phyloP scores from a whole-genome alignment of 495 filamentous ascomycete genomes.

The Stereocaulon alpinum region DNA sequence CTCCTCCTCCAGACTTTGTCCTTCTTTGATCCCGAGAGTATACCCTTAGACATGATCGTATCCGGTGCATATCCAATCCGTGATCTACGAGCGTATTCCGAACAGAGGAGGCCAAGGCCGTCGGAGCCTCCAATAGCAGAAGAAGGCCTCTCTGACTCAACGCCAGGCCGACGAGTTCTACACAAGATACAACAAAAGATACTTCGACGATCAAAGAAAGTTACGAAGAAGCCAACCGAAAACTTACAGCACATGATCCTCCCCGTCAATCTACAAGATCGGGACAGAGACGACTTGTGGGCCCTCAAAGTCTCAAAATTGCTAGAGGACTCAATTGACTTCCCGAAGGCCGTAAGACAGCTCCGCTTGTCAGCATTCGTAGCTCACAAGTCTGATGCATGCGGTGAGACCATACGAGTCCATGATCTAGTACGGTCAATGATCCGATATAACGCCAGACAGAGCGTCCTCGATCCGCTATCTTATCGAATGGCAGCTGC shows the following conservation, averaged over 20 bases:
- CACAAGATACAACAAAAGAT: neutral
- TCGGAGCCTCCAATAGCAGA: neutral
- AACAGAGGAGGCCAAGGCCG: neutral
- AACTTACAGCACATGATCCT: neutral
- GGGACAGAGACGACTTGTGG: neutral
- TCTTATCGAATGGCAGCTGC: constrained; percentile 3
- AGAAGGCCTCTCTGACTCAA: too few relatives aligned
- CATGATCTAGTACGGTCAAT: neutral
- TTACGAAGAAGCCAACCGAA: neutral
- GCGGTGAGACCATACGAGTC: neutral
- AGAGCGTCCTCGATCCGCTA: neutral
- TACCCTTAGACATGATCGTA: constrained; percentile 1
- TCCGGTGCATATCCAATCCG: neutral
- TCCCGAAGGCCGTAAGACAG: neutral
- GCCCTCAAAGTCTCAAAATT: neutral
- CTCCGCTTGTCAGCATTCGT: neutral
- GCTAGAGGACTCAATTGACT: neutral
- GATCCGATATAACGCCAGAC: neutral
- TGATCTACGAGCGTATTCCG: neutral
- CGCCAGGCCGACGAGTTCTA: neutral
- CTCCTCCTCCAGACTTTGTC: constrained; percentile 27
- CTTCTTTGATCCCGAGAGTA: neutral
- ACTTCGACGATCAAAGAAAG: neutral
- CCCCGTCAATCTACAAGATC: neutral
- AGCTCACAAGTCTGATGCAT: neutral